Base-by-base conservation (phyloP, 306 rosid genomes). In the Notholithocarpus densiflorus region DNA sequence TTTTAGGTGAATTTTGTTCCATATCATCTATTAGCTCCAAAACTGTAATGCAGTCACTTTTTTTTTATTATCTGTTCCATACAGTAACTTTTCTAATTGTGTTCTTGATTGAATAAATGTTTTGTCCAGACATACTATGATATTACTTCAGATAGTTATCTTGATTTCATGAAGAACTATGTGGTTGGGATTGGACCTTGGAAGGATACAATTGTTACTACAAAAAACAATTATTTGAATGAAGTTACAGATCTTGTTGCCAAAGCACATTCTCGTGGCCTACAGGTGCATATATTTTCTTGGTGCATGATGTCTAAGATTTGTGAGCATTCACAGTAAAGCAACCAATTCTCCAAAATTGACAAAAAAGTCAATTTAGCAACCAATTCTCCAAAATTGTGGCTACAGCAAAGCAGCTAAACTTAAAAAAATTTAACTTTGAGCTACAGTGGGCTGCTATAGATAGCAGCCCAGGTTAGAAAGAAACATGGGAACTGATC, bases 171-270 rank as follows among this genome's bases (percentile, higher is more conserved):
- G 59, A 88, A 84, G 45, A 69, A 90, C 19, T 90, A 89, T 83
- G 96, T 89, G 66, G 87, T 92, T 18, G 98, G 97, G 59, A 94
- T 94, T 73, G 98, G 98, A 77, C 98, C 97, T 45, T 92, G 96
- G 96, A 94, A 94, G 84, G 98, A 94, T 72, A 90, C 96, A 1
- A 29, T 92, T 48, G 94, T 87, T 32, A 89, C 97, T 51, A 90
- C 26, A 14, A 83, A 12, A 14, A 80, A 92, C 2, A 89, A 94
- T 60, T 89, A 89, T 82, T n/a, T 77, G 85, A 79, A 20, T 74
- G 71, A 27, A 60, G 91, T 93, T 19, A 88, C 94, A 5, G 80
- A 94, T 89, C 87, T 94, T 79, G 94, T 94, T 71, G 65, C 87
- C 73, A 82, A 91, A 82, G 98, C 98, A 40, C 98, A 90, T 77